phyloP scores from a whole-genome alignment of 805 yeast genomes.

The Candida coquimbonensis region DNA sequence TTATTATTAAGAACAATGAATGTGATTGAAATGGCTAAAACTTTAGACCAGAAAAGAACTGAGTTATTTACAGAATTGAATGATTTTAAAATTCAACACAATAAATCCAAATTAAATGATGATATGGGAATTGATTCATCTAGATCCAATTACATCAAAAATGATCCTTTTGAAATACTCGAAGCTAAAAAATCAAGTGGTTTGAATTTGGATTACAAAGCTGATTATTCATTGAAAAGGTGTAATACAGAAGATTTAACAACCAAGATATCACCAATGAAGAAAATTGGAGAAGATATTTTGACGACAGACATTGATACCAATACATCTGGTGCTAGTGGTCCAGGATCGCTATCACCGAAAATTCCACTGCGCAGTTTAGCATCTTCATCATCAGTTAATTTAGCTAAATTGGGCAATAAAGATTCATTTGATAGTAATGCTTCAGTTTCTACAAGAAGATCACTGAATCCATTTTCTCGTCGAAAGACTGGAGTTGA shows the following conservation, averaged over 20 bases:
- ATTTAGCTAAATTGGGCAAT: neutral
- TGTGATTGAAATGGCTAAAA: constrained; percentile 42
- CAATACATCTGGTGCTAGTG: no score
- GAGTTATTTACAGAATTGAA: constrained; percentile 15
- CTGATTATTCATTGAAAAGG: no score
- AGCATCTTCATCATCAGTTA: constrained; percentile 5
- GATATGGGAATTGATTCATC: neutral
- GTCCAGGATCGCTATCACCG: no score
- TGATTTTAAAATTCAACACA: neutral
- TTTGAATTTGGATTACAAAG: no score
- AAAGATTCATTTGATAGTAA: neutral
- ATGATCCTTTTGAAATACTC: neutral
- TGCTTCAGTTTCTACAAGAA: neutral
- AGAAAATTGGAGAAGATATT: no score
- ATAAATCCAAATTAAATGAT: neutral
- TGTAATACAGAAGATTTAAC: no score
- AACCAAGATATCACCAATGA: no score
- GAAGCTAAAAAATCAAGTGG: no score
- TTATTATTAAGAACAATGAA: constrained; percentile 51
- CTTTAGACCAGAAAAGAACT: constrained; percentile 27
- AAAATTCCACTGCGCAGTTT: neutral
- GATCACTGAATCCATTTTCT: constrained; percentile 1
- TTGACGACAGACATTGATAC: no score
- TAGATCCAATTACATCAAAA: neutral
- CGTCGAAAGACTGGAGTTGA: neutral